Evolutionary conservation across 768 basidiomycete species (phyloP).

Genomic region (Lentinula lateritia): DNA sequence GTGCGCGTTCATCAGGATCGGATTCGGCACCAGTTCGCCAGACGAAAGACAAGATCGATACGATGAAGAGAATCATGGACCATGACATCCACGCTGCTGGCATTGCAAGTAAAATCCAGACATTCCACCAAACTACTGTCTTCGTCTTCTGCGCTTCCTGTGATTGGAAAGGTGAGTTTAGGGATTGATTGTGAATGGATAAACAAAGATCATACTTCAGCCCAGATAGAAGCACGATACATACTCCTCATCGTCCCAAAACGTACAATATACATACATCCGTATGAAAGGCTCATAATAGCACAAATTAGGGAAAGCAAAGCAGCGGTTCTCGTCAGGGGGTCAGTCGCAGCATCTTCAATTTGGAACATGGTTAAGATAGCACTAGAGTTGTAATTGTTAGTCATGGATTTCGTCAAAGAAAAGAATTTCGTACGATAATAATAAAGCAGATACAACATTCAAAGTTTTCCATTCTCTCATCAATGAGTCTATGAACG

Average conservation of each 20-base stretch:
- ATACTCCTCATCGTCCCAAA: constrained; percentile 53
- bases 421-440: constrained; percentile 9
- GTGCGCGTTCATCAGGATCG: constrained; percentile 29
- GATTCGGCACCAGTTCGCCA: constrained; percentile 54
- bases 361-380: constrained; percentile 50
- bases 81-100: constrained; percentile 49
- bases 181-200: not conserved
- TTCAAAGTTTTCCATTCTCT: constrained; percentile 59
- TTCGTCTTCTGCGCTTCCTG: constrained; percentile 26
- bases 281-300: constrained; percentile 46
- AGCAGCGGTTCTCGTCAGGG: constrained; percentile 44
- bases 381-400: constrained; percentile 25
- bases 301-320: constrained; percentile 45
- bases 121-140: constrained; percentile 35
- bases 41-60: constrained; percentile 58
- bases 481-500: constrained; percentile 46
- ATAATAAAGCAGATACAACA: constrained; percentile 42
- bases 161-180: not conserved
- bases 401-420: not conserved
- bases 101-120: constrained; percentile 51
- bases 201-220: constrained; percentile 31
- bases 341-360: constrained; percentile 32
- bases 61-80: constrained; percentile 63
- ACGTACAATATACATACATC: constrained; percentile 50
- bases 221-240: constrained; percentile 51